Evolutionary conservation across 495 filamentous ascomycete species (phyloP), one percentile per base, ranked within the genome.

Genomic region (Penicillium robsamsonii): DNA sequence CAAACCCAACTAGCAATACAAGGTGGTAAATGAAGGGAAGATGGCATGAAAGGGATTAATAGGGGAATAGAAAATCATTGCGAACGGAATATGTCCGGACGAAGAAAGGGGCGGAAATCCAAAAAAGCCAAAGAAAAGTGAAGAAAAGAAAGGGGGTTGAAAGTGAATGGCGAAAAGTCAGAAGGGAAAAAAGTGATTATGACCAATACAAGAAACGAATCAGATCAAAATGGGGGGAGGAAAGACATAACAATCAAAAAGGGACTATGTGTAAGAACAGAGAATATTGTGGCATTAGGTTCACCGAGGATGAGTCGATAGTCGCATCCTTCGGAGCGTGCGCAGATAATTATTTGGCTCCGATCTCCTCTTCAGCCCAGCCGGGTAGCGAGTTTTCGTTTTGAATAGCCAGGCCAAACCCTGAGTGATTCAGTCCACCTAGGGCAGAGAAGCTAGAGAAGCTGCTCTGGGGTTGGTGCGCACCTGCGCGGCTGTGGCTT

Each of bases 301-400:
- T 58, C 60, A 47, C 57, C 55, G 44, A 63, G 51, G 63, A 60
- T 63, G 58, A 70, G 69, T 67, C 70, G 54, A 72, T 64, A 50
- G 61, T 63, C 59, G 40, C 51, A 58, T 67, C 27, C 59, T 27
- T 60, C 53, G 35, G 25, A 44, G 30, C 22, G 45, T 52, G 27
- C 30, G 50, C 53, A 61, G 44, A 47, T 52, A 50, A 59, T 73
- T 73, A 82, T 72, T 83, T 80, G 48, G 80, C 81, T 46, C 76
- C 77, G 57, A 79, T 78, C 66, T 84, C 82, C 63, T 85, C 82
- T 70, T 86, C 83, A 40, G 81, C 81, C 83, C 87, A 90, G 22
- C 86, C 85, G 20, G 79, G 79, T 57, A 90, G 77, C 51, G 81
- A 83, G 53, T 75, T 83, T 61, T 84, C 84, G 58, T 79, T 82